phyloP scores from a whole-genome alignment of 441 rosid genomes.

The Populus hybrid region DNA sequence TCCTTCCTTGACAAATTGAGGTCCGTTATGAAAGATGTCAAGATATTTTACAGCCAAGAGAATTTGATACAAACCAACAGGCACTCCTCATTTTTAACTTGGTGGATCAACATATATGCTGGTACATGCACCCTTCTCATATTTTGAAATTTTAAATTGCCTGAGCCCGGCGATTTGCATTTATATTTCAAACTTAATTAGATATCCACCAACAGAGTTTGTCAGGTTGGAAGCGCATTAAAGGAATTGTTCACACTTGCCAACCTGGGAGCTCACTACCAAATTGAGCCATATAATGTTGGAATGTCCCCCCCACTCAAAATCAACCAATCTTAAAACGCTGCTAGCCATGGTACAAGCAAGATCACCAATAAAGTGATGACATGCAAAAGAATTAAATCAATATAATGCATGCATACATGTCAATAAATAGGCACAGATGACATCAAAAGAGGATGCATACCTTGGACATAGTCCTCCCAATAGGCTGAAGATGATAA shows the following conservation, averaged over 20 bases:
- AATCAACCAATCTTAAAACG: neutral
- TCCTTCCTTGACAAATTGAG: neutral
- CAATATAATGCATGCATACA: neutral
- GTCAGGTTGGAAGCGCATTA: neutral
- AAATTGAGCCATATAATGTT: neutral
- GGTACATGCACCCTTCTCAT: neutral
- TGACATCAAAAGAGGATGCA: slow-evolving; percentile 3
- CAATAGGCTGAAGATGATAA: slow-evolving; percentile 90
- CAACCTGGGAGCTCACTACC: neutral
- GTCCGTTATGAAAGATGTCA: neutral
- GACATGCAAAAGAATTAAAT: neutral
- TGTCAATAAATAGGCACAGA: neutral
- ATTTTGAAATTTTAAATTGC: neutral
- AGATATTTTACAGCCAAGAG: neutral
- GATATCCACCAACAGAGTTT: neutral
- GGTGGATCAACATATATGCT: neutral
- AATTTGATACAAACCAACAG: neutral
- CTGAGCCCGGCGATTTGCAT: neutral
- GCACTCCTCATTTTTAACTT: neutral
- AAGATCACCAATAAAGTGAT: neutral
- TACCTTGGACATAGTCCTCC: slow-evolving; percentile 86
- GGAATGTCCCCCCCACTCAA: neutral
- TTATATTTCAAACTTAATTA: neutral
- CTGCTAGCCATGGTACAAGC: neutral
- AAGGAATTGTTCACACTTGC: neutral